phyloP scores from a whole-genome alignment of 169 alveolate genomes.

The Amoebophrya sp. region DNA sequence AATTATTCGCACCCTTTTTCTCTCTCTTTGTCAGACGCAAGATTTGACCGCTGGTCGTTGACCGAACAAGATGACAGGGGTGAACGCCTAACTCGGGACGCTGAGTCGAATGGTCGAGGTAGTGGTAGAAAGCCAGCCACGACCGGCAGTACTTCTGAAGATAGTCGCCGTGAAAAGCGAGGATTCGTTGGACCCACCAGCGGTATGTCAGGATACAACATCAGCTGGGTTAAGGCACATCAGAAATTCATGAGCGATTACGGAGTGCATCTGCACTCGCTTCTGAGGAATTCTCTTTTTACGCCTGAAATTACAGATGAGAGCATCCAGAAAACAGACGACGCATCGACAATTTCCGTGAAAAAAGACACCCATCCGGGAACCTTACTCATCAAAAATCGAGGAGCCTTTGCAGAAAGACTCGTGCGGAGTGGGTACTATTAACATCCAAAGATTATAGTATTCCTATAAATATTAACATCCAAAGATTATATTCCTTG shows the following conservation, averaged over 20 bases:
- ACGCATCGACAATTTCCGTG: background rate
- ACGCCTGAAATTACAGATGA: background rate
- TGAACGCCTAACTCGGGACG: too few species aligned
- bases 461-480: too few species aligned
- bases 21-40: background rate
- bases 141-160: too few species aligned
- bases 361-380: constrained; percentile 4
- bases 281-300: background rate
- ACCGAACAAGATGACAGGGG: too few species aligned
- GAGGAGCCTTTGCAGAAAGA: background rate
- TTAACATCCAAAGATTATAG: too few species aligned
- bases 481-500: too few species aligned
- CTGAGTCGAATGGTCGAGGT: too few species aligned
- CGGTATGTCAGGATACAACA: too few species aligned
- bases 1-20: background rate
- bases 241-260: background rate
- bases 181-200: too few species aligned
- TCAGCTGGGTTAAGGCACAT: background rate
- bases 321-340: background rate
- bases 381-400: background rate
- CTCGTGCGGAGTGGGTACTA: background rate
- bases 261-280: background rate
- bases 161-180: too few species aligned
- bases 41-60: too few species aligned
- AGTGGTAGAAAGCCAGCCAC: too few species aligned